Evolutionary conservation across 495 filamentous ascomycete genomes (phyloP).

Genomic region (Cercophora newfieldiana): DNA sequence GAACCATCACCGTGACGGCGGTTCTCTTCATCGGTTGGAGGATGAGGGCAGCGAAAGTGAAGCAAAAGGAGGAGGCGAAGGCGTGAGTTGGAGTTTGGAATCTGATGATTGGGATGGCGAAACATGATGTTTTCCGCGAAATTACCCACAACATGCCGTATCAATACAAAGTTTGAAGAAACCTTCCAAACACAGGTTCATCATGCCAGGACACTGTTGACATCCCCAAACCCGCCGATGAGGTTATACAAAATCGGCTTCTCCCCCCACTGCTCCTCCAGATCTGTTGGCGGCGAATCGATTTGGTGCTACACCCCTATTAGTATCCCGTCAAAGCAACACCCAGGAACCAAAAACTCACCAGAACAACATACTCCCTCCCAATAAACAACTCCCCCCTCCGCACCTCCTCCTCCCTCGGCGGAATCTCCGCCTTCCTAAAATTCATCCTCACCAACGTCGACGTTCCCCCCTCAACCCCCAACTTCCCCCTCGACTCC

Average conservation of each 20-base stretch:
- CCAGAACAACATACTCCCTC: background rate
- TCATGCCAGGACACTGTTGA: background rate
- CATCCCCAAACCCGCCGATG: background rate
- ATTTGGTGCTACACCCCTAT: background rate
- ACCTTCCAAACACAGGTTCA: too few species aligned
- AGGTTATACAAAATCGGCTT: background rate
- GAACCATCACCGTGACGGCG: slow-evolving; percentile 1
- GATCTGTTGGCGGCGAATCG: background rate
- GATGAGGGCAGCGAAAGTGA: slow-evolving; percentile 9
- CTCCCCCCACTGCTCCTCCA: background rate
- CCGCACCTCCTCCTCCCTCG: background rate
- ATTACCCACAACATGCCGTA: background rate
- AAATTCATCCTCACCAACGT: background rate
- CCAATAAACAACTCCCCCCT: background rate
- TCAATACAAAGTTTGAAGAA: too few species aligned
- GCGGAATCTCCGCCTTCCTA: background rate
- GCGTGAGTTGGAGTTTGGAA: background rate
- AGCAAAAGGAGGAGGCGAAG: slow-evolving; percentile 2
- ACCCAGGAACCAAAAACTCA: background rate
- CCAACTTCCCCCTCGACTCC: background rate
- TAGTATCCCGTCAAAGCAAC: background rate
- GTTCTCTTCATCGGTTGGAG: slow-evolving; percentile 8
- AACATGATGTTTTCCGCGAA: background rate
- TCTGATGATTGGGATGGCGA: background rate
- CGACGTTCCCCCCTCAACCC: background rate